Percentiles rank a stretch among this genome's conserved stretches.
phyloP scores from a whole-genome alignment of 805 yeast genomes.

The Schwanniomyces pseudopolymorphus region DNA sequence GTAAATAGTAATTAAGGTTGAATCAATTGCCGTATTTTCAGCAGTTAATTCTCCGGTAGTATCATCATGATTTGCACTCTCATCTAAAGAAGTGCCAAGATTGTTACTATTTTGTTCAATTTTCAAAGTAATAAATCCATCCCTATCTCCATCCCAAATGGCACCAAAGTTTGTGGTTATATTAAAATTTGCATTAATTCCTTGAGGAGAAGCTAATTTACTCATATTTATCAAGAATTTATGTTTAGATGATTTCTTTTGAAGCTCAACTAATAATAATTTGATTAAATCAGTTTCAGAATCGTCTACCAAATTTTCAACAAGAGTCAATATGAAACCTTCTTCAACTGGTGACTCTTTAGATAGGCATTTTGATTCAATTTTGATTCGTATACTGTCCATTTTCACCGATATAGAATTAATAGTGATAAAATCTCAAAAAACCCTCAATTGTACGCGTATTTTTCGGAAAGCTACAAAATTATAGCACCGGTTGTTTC shows the following conservation, averaged over 20 bases:
- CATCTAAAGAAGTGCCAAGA: neutral
- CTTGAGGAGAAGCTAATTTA: slow-evolving; percentile 20
- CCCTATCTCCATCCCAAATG: slow-evolving; percentile 56
- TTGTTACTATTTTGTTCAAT: slow-evolving; percentile 14
- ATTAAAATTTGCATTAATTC: slow-evolving; percentile 17
- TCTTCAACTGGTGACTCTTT: slow-evolving; percentile 20
- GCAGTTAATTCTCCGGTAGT: neutral
- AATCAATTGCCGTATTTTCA: neutral
- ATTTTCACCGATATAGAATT: neutral
- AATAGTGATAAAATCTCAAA: neutral
- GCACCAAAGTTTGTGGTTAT: slow-evolving; percentile 48
- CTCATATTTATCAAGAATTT: slow-evolving; percentile 55
- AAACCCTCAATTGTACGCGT: neutral
- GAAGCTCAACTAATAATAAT: slow-evolving; percentile 32
- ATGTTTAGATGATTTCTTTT: slow-evolving; percentile 50
- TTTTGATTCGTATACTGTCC: neutral
- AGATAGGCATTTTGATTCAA: slow-evolving; percentile 5
- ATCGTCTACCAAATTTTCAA: slow-evolving; percentile 4
- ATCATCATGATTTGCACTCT: neutral
- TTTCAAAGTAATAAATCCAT: slow-evolving; percentile 48
- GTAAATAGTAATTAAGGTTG: slow-evolving; percentile 12
- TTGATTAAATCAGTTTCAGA: slow-evolving; percentile 23
- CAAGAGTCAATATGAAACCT: slow-evolving; percentile 11
- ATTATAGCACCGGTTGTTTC: neutral
- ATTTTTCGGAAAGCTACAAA: neutral